phyloP scores from a whole-genome alignment of 345 rosid species.

The Abelmoschus esculentus region DNA sequence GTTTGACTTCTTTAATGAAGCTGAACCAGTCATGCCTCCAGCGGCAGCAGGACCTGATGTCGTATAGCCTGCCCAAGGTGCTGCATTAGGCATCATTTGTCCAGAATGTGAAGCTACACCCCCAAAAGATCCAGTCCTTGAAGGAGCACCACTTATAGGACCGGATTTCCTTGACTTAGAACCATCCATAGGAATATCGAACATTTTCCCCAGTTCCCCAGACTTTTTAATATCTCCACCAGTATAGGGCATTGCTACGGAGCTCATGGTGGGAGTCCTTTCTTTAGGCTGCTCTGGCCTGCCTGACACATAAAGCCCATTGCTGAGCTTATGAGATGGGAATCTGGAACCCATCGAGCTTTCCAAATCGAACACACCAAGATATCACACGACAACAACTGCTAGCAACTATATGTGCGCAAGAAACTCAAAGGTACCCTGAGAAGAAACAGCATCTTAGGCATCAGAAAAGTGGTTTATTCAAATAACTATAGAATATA shows the following conservation, averaged over 20 bases:
- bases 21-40: conserved; percentile 49
- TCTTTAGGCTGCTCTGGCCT: conserved; percentile 90
- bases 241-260: conserved; percentile 85
- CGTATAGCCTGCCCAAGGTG: conserved; percentile 56
- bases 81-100: conserved; percentile 67
- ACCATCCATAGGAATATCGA: conserved; percentile 67
- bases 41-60: conserved; percentile 53
- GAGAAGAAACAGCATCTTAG: conserved; percentile 6
- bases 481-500: neutral
- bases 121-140: conserved; percentile 88
- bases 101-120: conserved; percentile 77
- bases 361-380: conserved; percentile 9
- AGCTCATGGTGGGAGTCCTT: conserved; percentile 77
- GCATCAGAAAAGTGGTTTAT: conserved; percentile 1
- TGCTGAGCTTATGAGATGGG: conserved; percentile 88
- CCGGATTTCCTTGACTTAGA: conserved; percentile 89
- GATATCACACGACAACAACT: conserved; percentile 6
- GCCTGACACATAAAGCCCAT: conserved; percentile 89
- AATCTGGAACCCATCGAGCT: conserved; percentile 76
- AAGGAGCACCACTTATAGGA: conserved; percentile 68
- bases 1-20: conserved; percentile 79
- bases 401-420: conserved; percentile 1
- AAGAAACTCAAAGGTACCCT: conserved; percentile 26
- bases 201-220: conserved; percentile 93
- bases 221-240: conserved; percentile 92